These are phyloP conservation scores for Vaccinium darrowii DNA, from an alignment of 148 eudicot genomes.

Conservation along the genomic window DNA sequence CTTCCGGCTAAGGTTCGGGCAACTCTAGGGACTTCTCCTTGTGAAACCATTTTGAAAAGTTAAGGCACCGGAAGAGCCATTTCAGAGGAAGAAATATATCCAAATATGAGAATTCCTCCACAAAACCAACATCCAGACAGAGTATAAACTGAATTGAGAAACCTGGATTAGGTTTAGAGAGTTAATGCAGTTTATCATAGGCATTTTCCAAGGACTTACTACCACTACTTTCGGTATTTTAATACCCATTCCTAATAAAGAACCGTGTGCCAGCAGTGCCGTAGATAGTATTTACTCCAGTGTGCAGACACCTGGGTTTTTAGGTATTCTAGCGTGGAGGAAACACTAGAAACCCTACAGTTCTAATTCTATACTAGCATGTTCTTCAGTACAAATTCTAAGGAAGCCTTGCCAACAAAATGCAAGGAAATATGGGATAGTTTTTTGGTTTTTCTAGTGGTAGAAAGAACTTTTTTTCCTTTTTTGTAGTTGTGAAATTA, in stretches of 20 bases:
- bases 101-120: not conserved
- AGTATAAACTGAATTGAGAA: not conserved
- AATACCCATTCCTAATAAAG: not conserved
- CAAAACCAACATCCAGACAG: not conserved
- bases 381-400: not conserved
- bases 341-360: not conserved
- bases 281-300: not conserved
- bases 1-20: too few relatives aligned
- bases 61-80: too few relatives aligned
- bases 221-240: not conserved
- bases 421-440: not conserved
- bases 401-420: not conserved
- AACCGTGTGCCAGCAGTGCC: not conserved
- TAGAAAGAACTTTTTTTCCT: not conserved
- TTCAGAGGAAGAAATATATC: too few relatives aligned
- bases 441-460: not conserved
- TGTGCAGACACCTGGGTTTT: not conserved
- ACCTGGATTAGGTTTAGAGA: not conserved
- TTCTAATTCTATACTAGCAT: not conserved
- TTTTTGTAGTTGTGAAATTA: not conserved
- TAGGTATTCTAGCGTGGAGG: not conserved
- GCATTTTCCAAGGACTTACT: not conserved
- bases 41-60: too few relatives aligned
- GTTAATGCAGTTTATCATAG: not conserved
- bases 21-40: too few relatives aligned